Evolutionary conservation across 805 yeast genomes (phyloP), one percentile per base, ranked within the genome.

Genomic region (Suhomyces tanzawaensis): DNA sequence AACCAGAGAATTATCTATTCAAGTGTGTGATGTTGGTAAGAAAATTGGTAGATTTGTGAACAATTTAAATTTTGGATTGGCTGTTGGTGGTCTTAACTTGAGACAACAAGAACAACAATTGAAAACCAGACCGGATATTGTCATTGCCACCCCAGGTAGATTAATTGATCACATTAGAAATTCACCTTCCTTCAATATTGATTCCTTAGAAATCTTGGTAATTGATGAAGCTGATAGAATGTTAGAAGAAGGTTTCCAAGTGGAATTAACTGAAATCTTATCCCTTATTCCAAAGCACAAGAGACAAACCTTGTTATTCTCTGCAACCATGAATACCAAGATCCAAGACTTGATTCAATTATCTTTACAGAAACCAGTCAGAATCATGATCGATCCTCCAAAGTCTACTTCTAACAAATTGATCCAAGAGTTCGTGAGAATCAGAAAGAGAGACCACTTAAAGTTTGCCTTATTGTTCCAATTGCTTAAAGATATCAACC

Each of bases 231-330:
- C 99, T 43, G 99, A 93, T 74, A 81, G 99, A 70, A 93, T 93
- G 98, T 75, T 93, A 51, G 99, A 93, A 60, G 99, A 93, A 66
- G 99, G 99, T 57, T 93, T 93, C 78, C 96, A 90, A 64, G 87
- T 81, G 37, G 99, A 93, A 64, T 71, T 93, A 49, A 83, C 88
- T 14, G 99, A 93, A 60, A 91, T 93, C 43, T 75, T 93, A 63
- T 76, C 85, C 11, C 71, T 91, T 38, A 72, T 95, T 47, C 99
- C 99, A 19, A 68, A 65, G 48, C 77, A 81, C 35, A 87, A 87
- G 64, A 81, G 98, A 61, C 99, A 93, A 66, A 91, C 97, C 0
- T 66, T 93, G 69, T 69, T 93, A 51, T 93, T 90, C 54, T 93
- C 99, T 24, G 99, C 99, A 32, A 93, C 99, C 7, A 93, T 93